Percentiles rank a stretch among this genome's conserved stretches.
Conservation (phyloP, 305 asterid species). For the Fraxinus paxiana region DNA sequence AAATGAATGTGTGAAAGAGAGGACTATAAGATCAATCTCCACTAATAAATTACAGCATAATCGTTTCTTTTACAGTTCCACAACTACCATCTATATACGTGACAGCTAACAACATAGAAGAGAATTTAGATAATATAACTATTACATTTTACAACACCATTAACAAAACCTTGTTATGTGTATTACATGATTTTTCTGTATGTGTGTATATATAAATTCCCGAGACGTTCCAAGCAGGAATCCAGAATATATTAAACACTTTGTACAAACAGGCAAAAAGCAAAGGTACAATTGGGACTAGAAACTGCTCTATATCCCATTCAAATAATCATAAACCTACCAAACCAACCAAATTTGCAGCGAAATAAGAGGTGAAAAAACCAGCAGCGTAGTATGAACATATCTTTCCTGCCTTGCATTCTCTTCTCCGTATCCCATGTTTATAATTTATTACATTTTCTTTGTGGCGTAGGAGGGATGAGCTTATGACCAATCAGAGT, state of each 20-base stretch:
- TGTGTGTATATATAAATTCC: not conserved
- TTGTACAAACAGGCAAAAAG: not conserved
- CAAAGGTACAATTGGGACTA: not conserved
- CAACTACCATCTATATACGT: slow-evolving; percentile 13
- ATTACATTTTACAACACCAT: slow-evolving; percentile 22
- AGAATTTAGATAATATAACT: not conserved
- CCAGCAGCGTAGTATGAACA: not conserved
- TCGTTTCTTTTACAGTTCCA: slow-evolving; percentile 25
- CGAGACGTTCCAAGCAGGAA: not conserved
- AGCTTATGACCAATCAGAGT: slow-evolving; percentile 2
- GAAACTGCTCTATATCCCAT: not conserved
- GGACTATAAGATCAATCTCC: not conserved
- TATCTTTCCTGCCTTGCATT: not conserved
- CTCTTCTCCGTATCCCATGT: not conserved
- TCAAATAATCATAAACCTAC: slow-evolving; percentile 6
- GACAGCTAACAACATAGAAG: not conserved
- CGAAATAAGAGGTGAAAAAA: not conserved
- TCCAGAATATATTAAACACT: not conserved
- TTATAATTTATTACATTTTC: not conserved
- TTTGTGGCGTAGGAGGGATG: not conserved
- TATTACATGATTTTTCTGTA: not conserved
- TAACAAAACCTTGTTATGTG: slow-evolving; percentile 12
- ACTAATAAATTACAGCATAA: slow-evolving; percentile 1
- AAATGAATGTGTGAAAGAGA: not conserved
- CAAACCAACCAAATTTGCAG: slow-evolving; percentile 6